Evolutionary conservation across 257 asterid species (phyloP).

Genomic region (Mitragyna speciosa): DNA sequence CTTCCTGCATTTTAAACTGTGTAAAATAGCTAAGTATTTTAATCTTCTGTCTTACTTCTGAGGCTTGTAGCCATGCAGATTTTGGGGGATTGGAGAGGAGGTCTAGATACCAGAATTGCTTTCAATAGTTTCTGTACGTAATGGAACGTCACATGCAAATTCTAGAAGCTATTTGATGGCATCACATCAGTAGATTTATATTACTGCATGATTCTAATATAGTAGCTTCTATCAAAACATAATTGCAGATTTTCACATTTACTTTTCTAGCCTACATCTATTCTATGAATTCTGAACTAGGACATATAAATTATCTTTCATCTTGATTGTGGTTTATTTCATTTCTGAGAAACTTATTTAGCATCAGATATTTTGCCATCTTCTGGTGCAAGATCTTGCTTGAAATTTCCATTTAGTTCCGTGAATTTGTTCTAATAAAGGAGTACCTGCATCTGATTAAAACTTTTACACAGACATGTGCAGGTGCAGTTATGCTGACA

Average conservation of each 20-base stretch:
- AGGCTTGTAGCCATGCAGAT: background rate
- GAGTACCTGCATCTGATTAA: background rate
- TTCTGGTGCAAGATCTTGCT: background rate
- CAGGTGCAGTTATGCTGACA: slow-evolving; percentile 83
- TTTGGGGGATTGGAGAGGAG: background rate
- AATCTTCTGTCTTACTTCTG: too few relatives aligned
- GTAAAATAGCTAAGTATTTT: background rate
- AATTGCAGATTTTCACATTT: background rate
- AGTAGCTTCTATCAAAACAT: background rate
- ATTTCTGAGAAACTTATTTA: background rate
- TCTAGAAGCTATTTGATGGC: background rate
- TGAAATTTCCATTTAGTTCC: background rate
- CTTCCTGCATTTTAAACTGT: background rate
- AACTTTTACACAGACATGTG: slow-evolving; percentile 48
- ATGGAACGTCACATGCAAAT: background rate
- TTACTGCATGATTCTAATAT: background rate
- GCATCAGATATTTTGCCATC: background rate
- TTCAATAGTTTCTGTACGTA: background rate
- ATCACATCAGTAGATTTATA: background rate
- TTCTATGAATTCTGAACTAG: too few relatives aligned
- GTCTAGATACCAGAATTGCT: background rate
- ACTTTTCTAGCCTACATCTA: background rate
- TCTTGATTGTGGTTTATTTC: background rate
- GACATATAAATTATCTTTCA: background rate
- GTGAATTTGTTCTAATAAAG: slow-evolving; percentile 3